Percentiles rank a stretch among this genome's conserved stretches.
Conservation (phyloP, 306 rosid genomes). For the Bauhinia variegata region DNA sequence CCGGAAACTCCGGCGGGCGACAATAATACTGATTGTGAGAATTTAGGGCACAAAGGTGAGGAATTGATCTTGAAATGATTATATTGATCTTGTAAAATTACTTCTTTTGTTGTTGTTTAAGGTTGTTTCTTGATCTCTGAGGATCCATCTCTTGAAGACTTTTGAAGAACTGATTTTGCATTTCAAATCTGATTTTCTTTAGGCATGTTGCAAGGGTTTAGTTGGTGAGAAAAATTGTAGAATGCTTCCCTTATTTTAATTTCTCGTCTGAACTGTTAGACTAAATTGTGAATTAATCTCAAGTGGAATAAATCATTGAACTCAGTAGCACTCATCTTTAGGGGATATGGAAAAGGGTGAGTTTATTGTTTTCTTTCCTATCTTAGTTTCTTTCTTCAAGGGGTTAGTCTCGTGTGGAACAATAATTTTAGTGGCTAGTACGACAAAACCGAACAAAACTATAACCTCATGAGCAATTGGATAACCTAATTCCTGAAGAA, state of each 20-base stretch:
- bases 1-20: constrained; percentile 70
- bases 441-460: constrained; percentile 19
- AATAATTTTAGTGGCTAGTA: constrained; percentile 2
- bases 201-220: constrained; percentile 38
- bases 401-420: constrained; percentile 12
- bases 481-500: constrained; percentile 28
- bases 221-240: constrained; percentile 45
- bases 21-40: constrained; percentile 49
- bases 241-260: constrained; percentile 24
- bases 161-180: constrained; percentile 33
- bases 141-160: not conserved
- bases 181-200: constrained; percentile 29
- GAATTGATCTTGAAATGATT: constrained; percentile 32
- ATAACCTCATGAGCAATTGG: constrained; percentile 27
- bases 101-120: constrained; percentile 11
- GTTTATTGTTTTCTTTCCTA: constrained; percentile 1
- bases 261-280: constrained; percentile 41
- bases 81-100: constrained; percentile 32
- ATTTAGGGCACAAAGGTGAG: constrained; percentile 53
- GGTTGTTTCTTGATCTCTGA: not conserved
- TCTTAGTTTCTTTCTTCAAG: constrained; percentile 23
- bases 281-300: constrained; percentile 41
- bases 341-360: not conserved
- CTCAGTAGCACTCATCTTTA: constrained; percentile 18
- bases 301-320: constrained; percentile 35